Conservation (phyloP, 2,329 filamentous ascomycete species). For the Lasiodiplodia sp. region DNA sequence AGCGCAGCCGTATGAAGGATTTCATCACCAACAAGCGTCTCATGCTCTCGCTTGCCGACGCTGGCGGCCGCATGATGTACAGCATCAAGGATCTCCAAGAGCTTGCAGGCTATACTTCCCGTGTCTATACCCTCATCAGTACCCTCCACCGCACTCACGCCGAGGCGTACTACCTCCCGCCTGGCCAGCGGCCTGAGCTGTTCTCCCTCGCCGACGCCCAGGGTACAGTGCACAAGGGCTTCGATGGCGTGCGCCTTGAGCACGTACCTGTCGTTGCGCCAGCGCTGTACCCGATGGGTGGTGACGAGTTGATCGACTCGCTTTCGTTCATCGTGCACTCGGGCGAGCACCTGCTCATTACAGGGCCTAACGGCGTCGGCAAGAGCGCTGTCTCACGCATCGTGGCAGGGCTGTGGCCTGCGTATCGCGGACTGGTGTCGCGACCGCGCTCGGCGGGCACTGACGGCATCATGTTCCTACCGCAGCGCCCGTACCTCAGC, state of each 20-base stretch:
- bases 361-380: slow-evolving; percentile 91
- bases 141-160: slow-evolving; percentile 94
- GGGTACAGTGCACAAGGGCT: slow-evolving; percentile 92
- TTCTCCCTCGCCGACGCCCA: slow-evolving; percentile 92
- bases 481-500: slow-evolving; percentile 90
- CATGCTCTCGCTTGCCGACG: slow-evolving; percentile 96
- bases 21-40: slow-evolving; percentile 99
- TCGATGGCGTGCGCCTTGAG: slow-evolving; percentile 91
- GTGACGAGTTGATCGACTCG: slow-evolving; percentile 88
- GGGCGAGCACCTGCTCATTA: slow-evolving; percentile 93
- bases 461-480: slow-evolving; percentile 98
- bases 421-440: slow-evolving; percentile 91
- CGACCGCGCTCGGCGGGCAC: slow-evolving; percentile 80
- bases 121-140: slow-evolving; percentile 94
- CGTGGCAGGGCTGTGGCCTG: slow-evolving; percentile 92
- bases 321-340: slow-evolving; percentile 88
- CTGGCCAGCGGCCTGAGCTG: slow-evolving; percentile 74
- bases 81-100: slow-evolving; percentile 98
- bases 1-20: slow-evolving; percentile 91
- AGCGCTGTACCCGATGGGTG: slow-evolving; percentile 84
- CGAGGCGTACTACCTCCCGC: slow-evolving; percentile 78
- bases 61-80: slow-evolving; percentile 99
- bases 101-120: slow-evolving; percentile 92
- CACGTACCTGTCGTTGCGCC: slow-evolving; percentile 93
- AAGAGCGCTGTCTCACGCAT: slow-evolving; percentile 90